A percentile compares a stretch with the other conserved stretches of the same genome.
These are phyloP conservation scores for Antrodiella citrinella DNA, from an alignment of 768 basidiomycete genomes.

Conservation along the genomic window DNA sequence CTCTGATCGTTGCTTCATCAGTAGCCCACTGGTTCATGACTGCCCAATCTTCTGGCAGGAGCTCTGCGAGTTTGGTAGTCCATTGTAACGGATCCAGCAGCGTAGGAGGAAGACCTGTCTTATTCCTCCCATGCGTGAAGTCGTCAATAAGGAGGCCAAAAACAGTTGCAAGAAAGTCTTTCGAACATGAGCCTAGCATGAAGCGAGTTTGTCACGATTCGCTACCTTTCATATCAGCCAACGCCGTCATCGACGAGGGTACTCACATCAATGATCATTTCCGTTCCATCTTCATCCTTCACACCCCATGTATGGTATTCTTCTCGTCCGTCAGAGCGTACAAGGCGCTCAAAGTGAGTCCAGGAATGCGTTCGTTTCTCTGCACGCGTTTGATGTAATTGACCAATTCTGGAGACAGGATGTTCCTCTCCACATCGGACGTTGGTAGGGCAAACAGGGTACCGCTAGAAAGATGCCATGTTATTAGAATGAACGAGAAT, in stretches of 20 bases:
- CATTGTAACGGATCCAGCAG: constrained; percentile 19
- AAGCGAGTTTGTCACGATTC: constrained; percentile 19
- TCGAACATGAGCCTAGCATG: constrained; percentile 23
- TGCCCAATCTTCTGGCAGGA: constrained; percentile 35
- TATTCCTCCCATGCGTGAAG: constrained; percentile 27
- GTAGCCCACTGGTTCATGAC: constrained; percentile 35
- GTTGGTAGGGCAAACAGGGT: too few relatives aligned
- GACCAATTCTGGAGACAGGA: too few relatives aligned
- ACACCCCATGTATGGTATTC: constrained; percentile 7
- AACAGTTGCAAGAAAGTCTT: constrained; percentile 31
- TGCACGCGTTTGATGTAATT: too few relatives aligned
- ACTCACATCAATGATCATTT: constrained; percentile 6
- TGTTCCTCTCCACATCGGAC: too few relatives aligned
- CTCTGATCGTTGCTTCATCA: constrained; percentile 26
- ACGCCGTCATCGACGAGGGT: neutral
- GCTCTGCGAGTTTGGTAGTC: constrained; percentile 23
- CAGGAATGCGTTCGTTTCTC: too few relatives aligned
- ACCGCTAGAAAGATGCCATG: too few relatives aligned
- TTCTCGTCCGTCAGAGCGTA: constrained; percentile 3
- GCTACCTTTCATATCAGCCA: neutral
- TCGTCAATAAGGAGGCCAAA: constrained; percentile 36
- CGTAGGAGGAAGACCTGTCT: constrained; percentile 25
- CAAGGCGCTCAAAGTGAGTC: constrained; percentile 7
- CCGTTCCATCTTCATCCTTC: constrained; percentile 7
- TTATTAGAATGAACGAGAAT: too few relatives aligned